Evolutionary conservation across 2,329 filamentous ascomycete genomes (phyloP).

Genomic region (Stemphylium beticola): DNA sequence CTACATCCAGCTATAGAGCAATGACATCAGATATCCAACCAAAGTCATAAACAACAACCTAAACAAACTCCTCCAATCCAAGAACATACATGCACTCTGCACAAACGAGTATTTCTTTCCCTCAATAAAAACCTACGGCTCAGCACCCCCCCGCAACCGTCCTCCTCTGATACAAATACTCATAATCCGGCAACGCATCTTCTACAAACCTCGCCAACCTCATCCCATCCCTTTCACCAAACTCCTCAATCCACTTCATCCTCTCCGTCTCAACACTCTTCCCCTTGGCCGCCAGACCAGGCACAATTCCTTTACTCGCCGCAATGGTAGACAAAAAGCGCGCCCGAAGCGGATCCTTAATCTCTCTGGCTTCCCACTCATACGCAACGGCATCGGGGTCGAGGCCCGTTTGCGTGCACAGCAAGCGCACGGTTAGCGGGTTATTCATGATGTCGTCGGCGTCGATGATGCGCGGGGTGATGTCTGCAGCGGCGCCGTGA

Average conservation of each 20-base stretch:
- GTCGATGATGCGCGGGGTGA: constrained; percentile 17
- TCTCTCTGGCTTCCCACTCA: constrained; percentile 15
- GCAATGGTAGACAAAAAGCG: constrained; percentile 14
- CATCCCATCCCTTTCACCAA: constrained; percentile 12
- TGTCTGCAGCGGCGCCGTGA: not conserved
- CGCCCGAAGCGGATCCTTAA: constrained; percentile 5
- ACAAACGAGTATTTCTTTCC: too few relatives aligned
- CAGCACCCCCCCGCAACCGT: not conserved
- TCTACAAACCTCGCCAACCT: constrained; percentile 10
- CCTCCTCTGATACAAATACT: constrained; percentile 11
- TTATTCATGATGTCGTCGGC: constrained; percentile 25
- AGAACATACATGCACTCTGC: too few relatives aligned
- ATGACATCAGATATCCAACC: too few relatives aligned
- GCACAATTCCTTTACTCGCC: constrained; percentile 14
- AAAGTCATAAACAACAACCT: too few relatives aligned
- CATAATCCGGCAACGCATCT: constrained; percentile 19
- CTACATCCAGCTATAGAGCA: too few relatives aligned
- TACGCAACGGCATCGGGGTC: constrained; percentile 19
- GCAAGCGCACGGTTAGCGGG: constrained; percentile 9
- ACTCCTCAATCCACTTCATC: constrained; percentile 19
- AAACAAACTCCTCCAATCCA: too few relatives aligned
- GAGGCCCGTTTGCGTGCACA: constrained; percentile 15
- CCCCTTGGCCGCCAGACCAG: constrained; percentile 7
- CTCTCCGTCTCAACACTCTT: constrained; percentile 15
- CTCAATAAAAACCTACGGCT: not conserved